Conservation (phyloP, 441 rosid genomes). For the Metrosideros polymorpha region DNA sequence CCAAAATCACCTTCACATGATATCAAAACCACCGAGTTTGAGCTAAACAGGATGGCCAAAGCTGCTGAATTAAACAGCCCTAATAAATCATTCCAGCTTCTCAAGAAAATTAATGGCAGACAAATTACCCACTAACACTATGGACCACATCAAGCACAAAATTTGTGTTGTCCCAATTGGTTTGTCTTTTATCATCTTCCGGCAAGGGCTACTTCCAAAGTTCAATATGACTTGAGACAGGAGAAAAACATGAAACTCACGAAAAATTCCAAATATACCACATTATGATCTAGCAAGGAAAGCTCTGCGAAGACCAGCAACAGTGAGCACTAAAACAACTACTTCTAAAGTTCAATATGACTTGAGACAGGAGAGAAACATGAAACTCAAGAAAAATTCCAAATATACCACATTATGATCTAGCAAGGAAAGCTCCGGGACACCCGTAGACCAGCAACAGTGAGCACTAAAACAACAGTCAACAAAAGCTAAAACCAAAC, state of each 20-base stretch:
- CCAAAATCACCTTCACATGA: background rate
- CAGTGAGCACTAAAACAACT: background rate
- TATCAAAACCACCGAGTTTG: background rate
- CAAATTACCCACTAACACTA: background rate
- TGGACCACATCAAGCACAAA: background rate
- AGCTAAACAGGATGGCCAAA: background rate
- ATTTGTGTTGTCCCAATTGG: background rate
- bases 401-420: background rate
- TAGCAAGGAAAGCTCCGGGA: background rate
- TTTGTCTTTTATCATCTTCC: background rate
- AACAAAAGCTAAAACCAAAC: background rate
- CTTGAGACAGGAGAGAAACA: too few relatives aligned
- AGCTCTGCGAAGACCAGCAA: background rate
- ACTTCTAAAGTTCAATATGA: too few relatives aligned
- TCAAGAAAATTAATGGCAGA: background rate
- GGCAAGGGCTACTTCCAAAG: background rate
- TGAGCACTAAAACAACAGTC: background rate
- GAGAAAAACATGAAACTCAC: background rate
- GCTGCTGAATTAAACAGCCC: background rate
- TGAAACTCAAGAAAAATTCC: background rate
- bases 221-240: background rate
- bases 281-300: background rate
- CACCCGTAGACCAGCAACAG: background rate
- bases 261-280: background rate
- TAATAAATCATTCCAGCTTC: background rate